phyloP scores from a whole-genome alignment of 2,329 filamentous ascomycete species.

The Pezicula carpinea region DNA sequence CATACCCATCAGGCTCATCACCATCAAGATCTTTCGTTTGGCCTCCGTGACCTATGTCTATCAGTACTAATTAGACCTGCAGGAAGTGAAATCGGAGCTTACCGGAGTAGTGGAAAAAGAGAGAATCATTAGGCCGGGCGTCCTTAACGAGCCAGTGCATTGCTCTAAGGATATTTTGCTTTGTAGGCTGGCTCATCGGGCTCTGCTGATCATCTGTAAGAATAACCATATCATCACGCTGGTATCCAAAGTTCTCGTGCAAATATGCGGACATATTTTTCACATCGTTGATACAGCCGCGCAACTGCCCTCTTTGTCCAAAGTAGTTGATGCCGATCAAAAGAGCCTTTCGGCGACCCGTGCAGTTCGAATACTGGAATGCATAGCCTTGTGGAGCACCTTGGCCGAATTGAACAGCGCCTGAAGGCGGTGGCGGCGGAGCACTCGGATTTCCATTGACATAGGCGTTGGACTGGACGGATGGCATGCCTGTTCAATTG shows the following conservation, averaged over 20 bases:
- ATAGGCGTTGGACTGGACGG: constrained; percentile 47
- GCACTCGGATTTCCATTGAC: constrained; percentile 50
- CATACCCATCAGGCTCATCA: constrained; percentile 76
- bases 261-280: constrained; percentile 94
- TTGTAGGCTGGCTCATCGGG: constrained; percentile 93
- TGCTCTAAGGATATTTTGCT: constrained; percentile 87
- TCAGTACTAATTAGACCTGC: constrained; percentile 12
- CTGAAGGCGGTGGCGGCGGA: constrained; percentile 64
- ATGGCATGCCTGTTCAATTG: constrained; percentile 32
- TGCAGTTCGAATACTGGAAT: constrained; percentile 91
- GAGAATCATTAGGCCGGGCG: constrained; percentile 83
- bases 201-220: constrained; percentile 97
- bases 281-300: constrained; percentile 95
- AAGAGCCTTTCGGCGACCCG: constrained; percentile 80
- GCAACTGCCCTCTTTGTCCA: constrained; percentile 80
- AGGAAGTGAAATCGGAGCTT: constrained; percentile 26
- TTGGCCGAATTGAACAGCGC: constrained; percentile 68
- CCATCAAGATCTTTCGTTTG: constrained; percentile 76
- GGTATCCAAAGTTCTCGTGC: constrained; percentile 85
- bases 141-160: constrained; percentile 99
- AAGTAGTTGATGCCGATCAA: constrained; percentile 98
- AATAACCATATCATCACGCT: constrained; percentile 93
- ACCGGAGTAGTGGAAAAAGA: constrained; percentile 98
- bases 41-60: constrained; percentile 64
- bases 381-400: constrained; percentile 76